Evolutionary conservation across 1,284 basidiomycete genomes (phyloP), one percentile per base, ranked within the genome.

Genomic region (Cutaneotrichosporon sp.): DNA sequence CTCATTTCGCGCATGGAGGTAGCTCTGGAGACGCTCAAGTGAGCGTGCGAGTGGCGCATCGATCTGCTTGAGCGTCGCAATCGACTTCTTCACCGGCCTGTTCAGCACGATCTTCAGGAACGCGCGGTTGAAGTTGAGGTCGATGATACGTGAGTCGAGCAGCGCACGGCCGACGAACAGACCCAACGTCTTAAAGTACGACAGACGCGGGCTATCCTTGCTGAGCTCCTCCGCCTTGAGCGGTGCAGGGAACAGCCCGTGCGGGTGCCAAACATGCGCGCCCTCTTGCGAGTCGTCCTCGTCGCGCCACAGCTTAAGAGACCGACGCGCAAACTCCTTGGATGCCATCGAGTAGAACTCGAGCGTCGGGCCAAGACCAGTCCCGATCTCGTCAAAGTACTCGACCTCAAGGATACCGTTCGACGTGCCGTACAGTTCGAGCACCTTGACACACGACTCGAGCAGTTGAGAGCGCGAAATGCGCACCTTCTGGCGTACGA

Each of bases 341-440:
- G 90, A 93, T 14, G 91, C 91, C 46, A 97, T 78, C 33, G 91
- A 87, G 75, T 97, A 97, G 76, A 98, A 97, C 77, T 97, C 96
- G 31, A 98, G 80, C n/a, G 96, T 98, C 6, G 93, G 96, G 3
- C 96, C 96, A 11, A 98, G 78, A 26, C 96, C 96, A 3, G 96
- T 98, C 20, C 96, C 96, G 46, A 97, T 94, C 78, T 99, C 96
- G 68, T 97, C 92, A 70, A 97, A 97, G 78, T 97, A 98, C 74
- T 99, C 93, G 48, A 98, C 90, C 72, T 98, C 94, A 19, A 98
- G 81, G 39, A 97, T 85, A 1, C 90, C 91, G 6, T 87, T 88
- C 11, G 88, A 91, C 1, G 75, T 75, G 7, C 92, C 94, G 67
- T 97, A 98, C 22, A 98, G 79, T 75, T 98, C 94, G 63, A 98